Evolutionary conservation across 2,329 filamentous ascomycete genomes (phyloP).

Genomic region (Trichoderma oligosporum): DNA sequence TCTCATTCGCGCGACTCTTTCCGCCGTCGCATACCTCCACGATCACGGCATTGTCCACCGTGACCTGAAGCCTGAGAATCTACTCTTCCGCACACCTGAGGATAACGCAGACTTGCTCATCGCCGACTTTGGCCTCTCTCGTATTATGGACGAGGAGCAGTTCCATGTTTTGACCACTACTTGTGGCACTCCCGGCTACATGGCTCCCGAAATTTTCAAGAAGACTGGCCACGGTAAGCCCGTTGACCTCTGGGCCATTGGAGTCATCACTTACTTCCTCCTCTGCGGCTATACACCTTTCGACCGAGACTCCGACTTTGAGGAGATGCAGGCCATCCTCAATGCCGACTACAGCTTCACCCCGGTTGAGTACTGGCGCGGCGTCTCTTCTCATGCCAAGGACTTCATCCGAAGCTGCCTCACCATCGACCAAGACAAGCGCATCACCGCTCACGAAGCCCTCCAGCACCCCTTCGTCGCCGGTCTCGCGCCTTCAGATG

Average conservation of each 20-base stretch:
- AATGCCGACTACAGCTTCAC: conserved; percentile 95
- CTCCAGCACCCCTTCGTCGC: conserved; percentile 64
- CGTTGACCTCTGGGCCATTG: conserved; percentile 97
- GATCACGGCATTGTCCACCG: conserved; percentile 98
- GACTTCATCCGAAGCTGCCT: conserved; percentile 91
- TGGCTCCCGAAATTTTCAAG: conserved; percentile 99
- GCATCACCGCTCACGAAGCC: conserved; percentile 86
- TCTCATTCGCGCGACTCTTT: conserved; percentile 88
- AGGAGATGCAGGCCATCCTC: conserved; percentile 99
- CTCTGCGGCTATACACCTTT: conserved; percentile 98
- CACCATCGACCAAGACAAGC: conserved; percentile 79
- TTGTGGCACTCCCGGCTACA: conserved; percentile 96
- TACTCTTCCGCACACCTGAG: conserved; percentile 93
- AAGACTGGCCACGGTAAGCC: conserved; percentile 97
- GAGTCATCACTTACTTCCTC: conserved; percentile 97
- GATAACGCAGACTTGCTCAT: conserved; percentile 97
- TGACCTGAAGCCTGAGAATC: conserved; percentile 94
- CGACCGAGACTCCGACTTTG: conserved; percentile 92
- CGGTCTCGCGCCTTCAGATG: conserved; percentile 46
- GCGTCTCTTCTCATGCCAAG: conserved; percentile 78
- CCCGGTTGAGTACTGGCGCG: conserved; percentile 93
- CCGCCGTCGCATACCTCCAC: conserved; percentile 96
- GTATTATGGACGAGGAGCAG: conserved; percentile 98
- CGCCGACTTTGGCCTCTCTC: conserved; percentile 90
- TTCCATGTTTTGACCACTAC: conserved; percentile 98